Base-by-base conservation (phyloP, 2,329 filamentous ascomycete genomes). In the Drechslerella dactyloides region DNA sequence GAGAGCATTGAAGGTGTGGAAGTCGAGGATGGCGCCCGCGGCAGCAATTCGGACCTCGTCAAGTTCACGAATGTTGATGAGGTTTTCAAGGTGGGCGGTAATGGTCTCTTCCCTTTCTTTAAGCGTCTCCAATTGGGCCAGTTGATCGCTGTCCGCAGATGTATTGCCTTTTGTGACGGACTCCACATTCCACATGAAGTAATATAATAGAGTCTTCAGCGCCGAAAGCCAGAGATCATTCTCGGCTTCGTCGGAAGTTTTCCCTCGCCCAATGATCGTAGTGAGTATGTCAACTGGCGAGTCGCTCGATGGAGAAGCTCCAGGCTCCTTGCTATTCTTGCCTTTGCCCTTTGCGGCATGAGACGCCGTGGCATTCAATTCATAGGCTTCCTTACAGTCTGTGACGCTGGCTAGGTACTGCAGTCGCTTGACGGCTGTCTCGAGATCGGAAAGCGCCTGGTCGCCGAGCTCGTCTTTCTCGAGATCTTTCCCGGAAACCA, bases 161-260 rank as follows among this genome's bases (percentile, higher is more conserved):
- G 82, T 83, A 48, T 86, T 84, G 24, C 83, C 82, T 8, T 80
- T 76, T 15, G 83, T 81, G 37, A 90, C 77, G 58, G 84, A 82
- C 59, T 86, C 85, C 21, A 89, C 85, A 78, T 94, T 93, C 94
- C 94, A 99, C 87, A 96, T 91, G 78, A 97, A 96, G 81, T 97
- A 97, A 80, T 96, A 91, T 52, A 92, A 84, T 56, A 89, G 84
- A 1, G 88, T 84, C 74, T 90, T 89, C 76, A 96, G 89, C 30
- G 91, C 89, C 76, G 88, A 89, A 1, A 86, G 83, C 5, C 91
- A 87, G 48, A 94, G 83, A 74, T 90, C 87, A 75, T 94, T 90
- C 79, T 97, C 93, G 11, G 90, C 82, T 48, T 87, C 87, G 74
- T 92, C 89, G 24, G 88, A 84, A 13, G 89, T 88, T 48, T 88